A percentile compares a stretch with the other conserved stretches of the same genome.
Evolutionary conservation across 768 basidiomycete genomes (phyloP).

Genomic region (Suillus subaureus): DNA sequence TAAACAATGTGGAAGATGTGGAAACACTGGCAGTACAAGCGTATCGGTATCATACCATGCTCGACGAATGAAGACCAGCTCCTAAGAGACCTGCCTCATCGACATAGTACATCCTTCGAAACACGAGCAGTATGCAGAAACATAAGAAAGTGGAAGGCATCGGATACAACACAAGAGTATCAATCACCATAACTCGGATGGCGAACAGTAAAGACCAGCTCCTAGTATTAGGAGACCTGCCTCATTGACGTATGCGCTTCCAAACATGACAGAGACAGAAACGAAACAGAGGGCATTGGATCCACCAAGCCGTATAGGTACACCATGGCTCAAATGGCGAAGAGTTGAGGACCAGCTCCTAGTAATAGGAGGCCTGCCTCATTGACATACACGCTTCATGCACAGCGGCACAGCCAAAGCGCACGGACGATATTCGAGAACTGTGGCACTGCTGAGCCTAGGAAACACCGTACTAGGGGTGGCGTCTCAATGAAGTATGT

Average conservation of each 20-base stretch:
- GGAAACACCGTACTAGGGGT: background rate
- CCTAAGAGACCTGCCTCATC: background rate
- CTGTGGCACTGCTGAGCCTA: background rate
- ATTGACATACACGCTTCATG: background rate
- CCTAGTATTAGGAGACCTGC: background rate
- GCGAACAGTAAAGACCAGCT: background rate
- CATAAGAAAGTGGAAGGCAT: background rate
- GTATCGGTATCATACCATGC: background rate
- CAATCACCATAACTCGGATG: background rate
- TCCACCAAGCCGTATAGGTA: background rate
- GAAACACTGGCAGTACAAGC: background rate
- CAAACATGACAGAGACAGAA: background rate
- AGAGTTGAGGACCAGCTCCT: background rate
- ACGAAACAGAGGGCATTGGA: background rate
- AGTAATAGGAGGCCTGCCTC: background rate
- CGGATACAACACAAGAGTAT: background rate
- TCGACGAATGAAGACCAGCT: background rate
- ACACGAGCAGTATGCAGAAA: background rate
- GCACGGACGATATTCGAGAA: background rate
- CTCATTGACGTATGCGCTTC: background rate
- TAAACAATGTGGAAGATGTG: too few species aligned
- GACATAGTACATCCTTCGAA: background rate
- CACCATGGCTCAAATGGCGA: background rate
- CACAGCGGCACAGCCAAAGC: constrained; percentile 4
- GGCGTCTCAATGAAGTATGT: background rate